Evolutionary conservation across 2,329 filamentous ascomycete species (phyloP), one percentile per base, ranked within the genome.

Genomic region (Fusarium sp.): DNA sequence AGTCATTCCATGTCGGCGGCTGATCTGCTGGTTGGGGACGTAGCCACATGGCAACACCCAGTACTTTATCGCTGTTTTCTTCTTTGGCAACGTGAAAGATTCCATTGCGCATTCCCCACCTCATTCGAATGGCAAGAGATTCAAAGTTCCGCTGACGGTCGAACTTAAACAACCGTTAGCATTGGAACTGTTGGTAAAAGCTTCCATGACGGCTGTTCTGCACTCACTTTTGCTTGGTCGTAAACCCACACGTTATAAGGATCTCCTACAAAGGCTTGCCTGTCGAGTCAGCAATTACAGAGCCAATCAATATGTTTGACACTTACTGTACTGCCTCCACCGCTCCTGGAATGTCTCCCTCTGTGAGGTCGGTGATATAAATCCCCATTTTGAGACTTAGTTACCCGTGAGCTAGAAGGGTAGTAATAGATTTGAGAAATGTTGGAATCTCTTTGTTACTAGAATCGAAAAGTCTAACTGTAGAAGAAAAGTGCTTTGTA

Each of bases 31-130:
- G 82, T 20, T 85, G 85, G 0, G 92, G 92, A 2, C 87, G 87
- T 60, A 93, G 84, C 92, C 92, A 94, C 88, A 93, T 93, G 65
- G 91, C 89, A 30, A 93, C 90, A 15, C 92, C 92, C 34, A 94
- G 86, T 41, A 94, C 87, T 65, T 88, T 87, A 45, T 85, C 82
- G 57, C 78, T 82, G 1, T 85, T 83, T 8, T 85, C 83, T 75
- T 92, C 89, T 81, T 91, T 92, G 15, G 91, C 91, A 66, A 94
- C 90, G 74, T 92, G 89, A 82, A 94, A 93, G 42, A 93, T 87
- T 59, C 88, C 91, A 78, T 92, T 90, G 59, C 87, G 86, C 79
- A 94, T 92, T 32, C 92, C 91, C 89, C 92, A 94, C 72, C 85
- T 84, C 82, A 92, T 93, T 59, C 93, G 88, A 4, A 92, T 88